Percentiles rank a stretch among this genome's conserved stretches.
Evolutionary conservation across 108 stramenopile species (phyloP).

Genomic region (Conticribra weissflogii): DNA sequence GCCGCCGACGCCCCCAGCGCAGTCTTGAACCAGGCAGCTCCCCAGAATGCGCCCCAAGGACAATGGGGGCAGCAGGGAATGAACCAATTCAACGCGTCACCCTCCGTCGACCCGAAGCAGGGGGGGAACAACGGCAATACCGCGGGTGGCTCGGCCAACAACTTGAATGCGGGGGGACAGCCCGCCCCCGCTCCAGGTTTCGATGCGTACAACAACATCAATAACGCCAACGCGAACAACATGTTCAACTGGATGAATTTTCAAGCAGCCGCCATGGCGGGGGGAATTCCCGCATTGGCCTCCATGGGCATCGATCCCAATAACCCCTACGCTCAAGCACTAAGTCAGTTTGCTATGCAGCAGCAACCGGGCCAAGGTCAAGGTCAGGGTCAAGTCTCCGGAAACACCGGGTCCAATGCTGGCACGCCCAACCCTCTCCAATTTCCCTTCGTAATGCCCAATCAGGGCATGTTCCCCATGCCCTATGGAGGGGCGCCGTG

Average conservation of each 20-base stretch:
- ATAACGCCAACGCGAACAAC: background rate
- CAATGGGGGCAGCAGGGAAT: background rate
- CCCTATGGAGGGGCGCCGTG: too few relatives aligned
- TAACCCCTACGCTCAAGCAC: background rate
- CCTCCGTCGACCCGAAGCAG: background rate
- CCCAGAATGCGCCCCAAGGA: background rate
- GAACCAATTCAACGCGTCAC: background rate
- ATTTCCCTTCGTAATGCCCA: too few relatives aligned
- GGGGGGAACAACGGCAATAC: background rate
- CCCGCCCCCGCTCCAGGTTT: background rate
- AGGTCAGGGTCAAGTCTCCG: too few relatives aligned
- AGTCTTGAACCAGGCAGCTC: conserved; percentile 1
- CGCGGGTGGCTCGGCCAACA: background rate
- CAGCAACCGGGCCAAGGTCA: background rate
- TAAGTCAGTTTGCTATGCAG: background rate
- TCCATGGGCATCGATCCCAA: background rate
- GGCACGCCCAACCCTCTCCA: too few relatives aligned
- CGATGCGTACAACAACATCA: background rate
- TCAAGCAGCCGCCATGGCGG: background rate
- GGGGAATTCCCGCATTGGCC: background rate
- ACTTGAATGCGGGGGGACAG: background rate
- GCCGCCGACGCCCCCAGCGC: too few relatives aligned
- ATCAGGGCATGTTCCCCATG: too few relatives aligned
- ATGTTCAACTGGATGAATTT: background rate
- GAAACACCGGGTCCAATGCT: too few relatives aligned